Base-by-base conservation (phyloP, 352 stramenopile genomes). In the Globisporangium takayamanum region DNA sequence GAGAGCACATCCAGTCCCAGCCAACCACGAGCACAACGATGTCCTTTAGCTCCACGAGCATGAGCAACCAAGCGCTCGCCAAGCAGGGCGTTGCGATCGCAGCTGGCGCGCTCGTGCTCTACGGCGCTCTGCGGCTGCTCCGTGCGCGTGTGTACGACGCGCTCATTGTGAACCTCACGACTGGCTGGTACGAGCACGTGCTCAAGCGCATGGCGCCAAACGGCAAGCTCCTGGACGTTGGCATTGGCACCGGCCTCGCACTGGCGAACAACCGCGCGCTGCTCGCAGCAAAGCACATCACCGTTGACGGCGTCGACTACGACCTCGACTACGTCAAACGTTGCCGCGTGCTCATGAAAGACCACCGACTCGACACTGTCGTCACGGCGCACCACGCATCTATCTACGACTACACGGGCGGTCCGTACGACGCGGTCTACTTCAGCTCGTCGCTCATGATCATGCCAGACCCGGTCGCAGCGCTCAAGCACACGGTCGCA, bases 391-490 rank as follows among this genome's bases (percentile, higher is more conserved):
- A 85, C 50, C 79, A 91, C 66, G 84, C 73, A 49, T 94, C 83
- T 48, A 72, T 96, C 55, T 96, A 94, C 70, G 84, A 96, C 59
- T 88, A 63, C 48, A 28, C 62, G 37, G 72, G 67, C 53, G 81
- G 72, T 2, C 79, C 70, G 30, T 96, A 94, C 65, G 88, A 97
- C 70, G 88, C 85, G 36, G 84, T 87, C 22, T 97, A 97, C 74
- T 97, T 97, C 63, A 95, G 82, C 59, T 89, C 87, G 44, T 97
- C 88, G 36, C 87, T 97, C 45, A 95, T 92, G 74, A 82, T 97
- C 67, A 91, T 97, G 69, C 91, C 91, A 2, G 87, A 97, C 68
- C 84, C 88, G 0, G 78, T 92, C 20, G 67, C 80, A 55, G 91
- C 91, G 52, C 77, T 97, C 25, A 64, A 76, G 14, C 79, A 92